phyloP scores from a whole-genome alignment of 768 basidiomycete species.

The Podaxis rugospora region DNA sequence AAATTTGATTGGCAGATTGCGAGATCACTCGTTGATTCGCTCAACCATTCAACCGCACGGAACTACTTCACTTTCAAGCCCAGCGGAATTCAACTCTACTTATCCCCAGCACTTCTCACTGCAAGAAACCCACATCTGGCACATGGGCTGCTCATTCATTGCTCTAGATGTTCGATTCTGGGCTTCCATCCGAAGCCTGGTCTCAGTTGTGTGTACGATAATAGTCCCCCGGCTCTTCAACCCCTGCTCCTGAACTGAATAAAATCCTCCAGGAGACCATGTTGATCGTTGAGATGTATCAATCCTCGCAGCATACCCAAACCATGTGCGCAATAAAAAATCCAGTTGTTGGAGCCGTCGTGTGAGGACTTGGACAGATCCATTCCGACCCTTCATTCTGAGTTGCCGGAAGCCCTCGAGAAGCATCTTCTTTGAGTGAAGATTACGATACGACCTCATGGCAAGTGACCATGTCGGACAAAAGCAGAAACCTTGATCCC shows the following conservation, averaged over 20 bases:
- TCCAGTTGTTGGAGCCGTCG: neutral
- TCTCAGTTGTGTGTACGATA: neutral
- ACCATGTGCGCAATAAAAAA: neutral
- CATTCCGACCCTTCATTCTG: conserved; percentile 8
- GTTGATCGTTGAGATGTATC: neutral
- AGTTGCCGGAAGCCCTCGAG: conserved; percentile 6
- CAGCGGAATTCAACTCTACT: neutral
- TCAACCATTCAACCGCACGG: neutral
- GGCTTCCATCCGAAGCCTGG: conserved; percentile 6
- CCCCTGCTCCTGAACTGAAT: neutral
- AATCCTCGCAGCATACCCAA: neutral
- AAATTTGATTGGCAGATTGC: neutral
- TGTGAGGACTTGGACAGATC: neutral
- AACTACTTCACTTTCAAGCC: neutral
- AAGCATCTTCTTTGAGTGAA: conserved; percentile 3
- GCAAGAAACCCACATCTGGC: neutral
- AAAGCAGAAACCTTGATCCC: neutral
- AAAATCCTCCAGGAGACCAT: neutral
- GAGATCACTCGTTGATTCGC: neutral
- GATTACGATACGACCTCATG: conserved; percentile 9
- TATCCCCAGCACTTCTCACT: neutral
- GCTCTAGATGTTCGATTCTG: neutral
- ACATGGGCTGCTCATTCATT: neutral
- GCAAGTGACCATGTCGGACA: conserved; percentile 6
- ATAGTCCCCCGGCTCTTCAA: neutral